Evolutionary conservation across 2,329 filamentous ascomycete species (phyloP).

Genomic region (Aspergillus carbonarius): DNA sequence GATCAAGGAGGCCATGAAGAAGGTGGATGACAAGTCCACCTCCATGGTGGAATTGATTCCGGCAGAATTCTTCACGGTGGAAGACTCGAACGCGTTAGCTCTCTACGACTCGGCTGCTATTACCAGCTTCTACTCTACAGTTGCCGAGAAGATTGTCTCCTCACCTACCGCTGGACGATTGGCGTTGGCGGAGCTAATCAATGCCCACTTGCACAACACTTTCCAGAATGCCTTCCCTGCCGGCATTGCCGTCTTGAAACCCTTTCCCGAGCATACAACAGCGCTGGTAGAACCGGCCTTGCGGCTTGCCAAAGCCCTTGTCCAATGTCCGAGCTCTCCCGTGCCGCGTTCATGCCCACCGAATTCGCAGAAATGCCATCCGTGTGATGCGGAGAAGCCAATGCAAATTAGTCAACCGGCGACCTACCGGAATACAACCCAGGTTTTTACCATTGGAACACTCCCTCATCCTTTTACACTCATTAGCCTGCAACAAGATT

Average conservation of each 20-base stretch:
- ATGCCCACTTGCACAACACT: constrained; percentile 76
- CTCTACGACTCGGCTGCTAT: constrained; percentile 70
- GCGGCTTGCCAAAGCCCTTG: constrained; percentile 71
- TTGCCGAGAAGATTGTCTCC: constrained; percentile 62
- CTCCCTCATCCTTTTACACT: constrained; percentile 92
- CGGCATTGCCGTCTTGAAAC: constrained; percentile 80
- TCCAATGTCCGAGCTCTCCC: constrained; percentile 71
- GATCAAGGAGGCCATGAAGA: constrained; percentile 61
- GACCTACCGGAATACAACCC: constrained; percentile 69
- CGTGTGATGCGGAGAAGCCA: constrained; percentile 65
- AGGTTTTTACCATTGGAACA: constrained; percentile 76
- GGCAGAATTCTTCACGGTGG: constrained; percentile 62
- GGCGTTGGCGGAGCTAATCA: constrained; percentile 72
- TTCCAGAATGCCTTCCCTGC: constrained; percentile 78
- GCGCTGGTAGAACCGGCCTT: constrained; percentile 68
- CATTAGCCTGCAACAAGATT: constrained; percentile 62
- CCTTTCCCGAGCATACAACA: constrained; percentile 71
- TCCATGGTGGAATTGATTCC: constrained; percentile 63
- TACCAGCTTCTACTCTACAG: constrained; percentile 63
- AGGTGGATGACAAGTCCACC: constrained; percentile 57
- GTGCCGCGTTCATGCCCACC: constrained; percentile 79
- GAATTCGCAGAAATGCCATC: constrained; percentile 70
- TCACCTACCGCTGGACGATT: constrained; percentile 61
- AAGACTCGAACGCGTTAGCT: constrained; percentile 69
- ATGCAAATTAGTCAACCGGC: constrained; percentile 67